These are phyloP conservation scores for Jamesozyma lodderae DNA, from an alignment of 805 yeast genomes.

Conservation along the genomic window DNA sequence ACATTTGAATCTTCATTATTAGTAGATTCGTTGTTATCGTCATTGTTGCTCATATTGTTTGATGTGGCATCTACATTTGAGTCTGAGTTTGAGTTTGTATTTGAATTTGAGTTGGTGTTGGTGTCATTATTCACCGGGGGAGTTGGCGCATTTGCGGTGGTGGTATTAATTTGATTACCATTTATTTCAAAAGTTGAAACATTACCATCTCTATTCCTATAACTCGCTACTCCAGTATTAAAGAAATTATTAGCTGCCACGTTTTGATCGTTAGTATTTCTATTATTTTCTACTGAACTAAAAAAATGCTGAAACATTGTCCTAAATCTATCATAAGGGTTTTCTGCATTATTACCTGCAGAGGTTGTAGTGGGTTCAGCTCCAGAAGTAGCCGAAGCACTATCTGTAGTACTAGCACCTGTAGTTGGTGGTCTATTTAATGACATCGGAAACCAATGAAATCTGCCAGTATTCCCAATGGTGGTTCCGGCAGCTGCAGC, in stretches of 20 bases:
- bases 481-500: constrained; percentile 4
- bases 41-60: background rate
- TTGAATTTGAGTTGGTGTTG: background rate
- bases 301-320: constrained; percentile 18
- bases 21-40: background rate
- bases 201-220: constrained; percentile 22
- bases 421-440: background rate
- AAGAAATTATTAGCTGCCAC: constrained; percentile 7
- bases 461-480: constrained; percentile 2
- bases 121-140: background rate
- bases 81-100: background rate
- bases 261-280: background rate
- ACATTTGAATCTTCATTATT: background rate
- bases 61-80: background rate
- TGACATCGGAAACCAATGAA: constrained; percentile 1
- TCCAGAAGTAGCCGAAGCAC: background rate
- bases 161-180: constrained; percentile 2
- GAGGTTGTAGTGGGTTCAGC: background rate
- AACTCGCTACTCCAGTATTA: constrained; percentile 29
- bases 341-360: background rate
- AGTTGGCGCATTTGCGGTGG: background rate
- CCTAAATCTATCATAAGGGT: constrained; percentile 19
- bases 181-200: constrained; percentile 19
- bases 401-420: background rate
- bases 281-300: constrained; percentile 3